phyloP scores from a whole-genome alignment of 768 basidiomycete species.

The Hygrophorus pudorinus region DNA sequence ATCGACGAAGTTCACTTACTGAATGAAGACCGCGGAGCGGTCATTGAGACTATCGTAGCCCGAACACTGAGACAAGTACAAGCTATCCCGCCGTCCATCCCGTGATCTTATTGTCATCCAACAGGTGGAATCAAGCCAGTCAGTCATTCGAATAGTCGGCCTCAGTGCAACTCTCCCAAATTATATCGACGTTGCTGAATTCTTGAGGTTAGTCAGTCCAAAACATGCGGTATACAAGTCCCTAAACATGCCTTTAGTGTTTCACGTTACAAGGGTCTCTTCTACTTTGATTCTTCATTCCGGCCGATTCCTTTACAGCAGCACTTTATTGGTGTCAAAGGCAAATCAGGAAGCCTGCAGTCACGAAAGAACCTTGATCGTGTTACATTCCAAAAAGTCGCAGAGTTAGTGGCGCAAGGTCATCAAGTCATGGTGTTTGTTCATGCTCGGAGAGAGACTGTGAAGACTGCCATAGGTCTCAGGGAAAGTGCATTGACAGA shows the following conservation, averaged over 20 bases:
- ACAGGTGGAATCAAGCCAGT: conserved; percentile 94
- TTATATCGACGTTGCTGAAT: conserved; percentile 93
- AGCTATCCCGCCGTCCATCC: neutral
- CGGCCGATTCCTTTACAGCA: conserved; percentile 94
- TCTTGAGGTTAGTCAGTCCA: conserved; percentile 53
- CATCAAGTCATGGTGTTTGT: conserved; percentile 99
- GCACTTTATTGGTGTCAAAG: conserved; percentile 89
- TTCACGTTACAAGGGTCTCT: conserved; percentile 76
- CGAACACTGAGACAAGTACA: conserved; percentile 82
- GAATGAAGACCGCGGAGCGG: conserved; percentile 96
- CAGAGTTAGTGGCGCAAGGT: conserved; percentile 76
- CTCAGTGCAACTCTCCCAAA: conserved; percentile 95
- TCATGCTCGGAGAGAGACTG: conserved; percentile 96
- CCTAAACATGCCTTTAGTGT: conserved; percentile 45
- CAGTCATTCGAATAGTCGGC: conserved; percentile 91
- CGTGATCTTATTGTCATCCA: neutral
- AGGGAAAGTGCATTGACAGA: conserved; percentile 69
- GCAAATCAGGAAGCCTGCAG: conserved; percentile 65
- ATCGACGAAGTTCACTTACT: conserved; percentile 97
- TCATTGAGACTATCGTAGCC: conserved; percentile 97
- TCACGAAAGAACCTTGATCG: conserved; percentile 82
- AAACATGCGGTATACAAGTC: neutral
- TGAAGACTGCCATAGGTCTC: conserved; percentile 77
- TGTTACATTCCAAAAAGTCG: conserved; percentile 85
- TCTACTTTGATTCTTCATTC: conserved; percentile 98